Evolutionary conservation across 1,284 basidiomycete genomes (phyloP).

Genomic region (Neolentinus lepideus): DNA sequence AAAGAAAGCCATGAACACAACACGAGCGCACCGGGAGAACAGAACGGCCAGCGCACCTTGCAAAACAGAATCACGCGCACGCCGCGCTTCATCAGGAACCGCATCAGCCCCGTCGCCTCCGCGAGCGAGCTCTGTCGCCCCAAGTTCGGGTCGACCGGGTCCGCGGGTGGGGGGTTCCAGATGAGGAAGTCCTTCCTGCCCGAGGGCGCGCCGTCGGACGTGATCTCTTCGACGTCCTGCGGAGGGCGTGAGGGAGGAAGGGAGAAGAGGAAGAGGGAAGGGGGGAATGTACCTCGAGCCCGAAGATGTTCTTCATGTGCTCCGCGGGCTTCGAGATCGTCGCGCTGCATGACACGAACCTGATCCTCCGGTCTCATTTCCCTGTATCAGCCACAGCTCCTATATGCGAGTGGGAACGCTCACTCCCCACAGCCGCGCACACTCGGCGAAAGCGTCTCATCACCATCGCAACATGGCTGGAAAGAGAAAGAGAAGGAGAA

Average conservation of each 20-base stretch:
- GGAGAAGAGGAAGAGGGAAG: background rate
- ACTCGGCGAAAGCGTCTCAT: conserved; percentile 73
- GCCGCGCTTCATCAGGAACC: conserved; percentile 77
- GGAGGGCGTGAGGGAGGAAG: background rate
- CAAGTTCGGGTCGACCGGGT: conserved; percentile 47
- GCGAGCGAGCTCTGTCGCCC: conserved; percentile 58
- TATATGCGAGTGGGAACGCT: conserved; percentile 22
- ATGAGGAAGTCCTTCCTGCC: conserved; percentile 75
- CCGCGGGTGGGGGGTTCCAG: conserved; percentile 70
- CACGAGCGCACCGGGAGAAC: too few species aligned
- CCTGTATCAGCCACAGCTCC: conserved; percentile 1
- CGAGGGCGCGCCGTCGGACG: conserved; percentile 79
- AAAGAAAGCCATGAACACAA: background rate
- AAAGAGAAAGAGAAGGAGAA: too few species aligned
- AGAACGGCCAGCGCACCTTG: too few species aligned
- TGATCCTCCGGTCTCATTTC: conserved; percentile 44
- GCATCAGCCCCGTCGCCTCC: conserved; percentile 74
- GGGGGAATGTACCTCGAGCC: conserved; percentile 37
- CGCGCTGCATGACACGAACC: conserved; percentile 85
- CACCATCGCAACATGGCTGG: conserved; percentile 75
- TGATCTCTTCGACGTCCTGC: conserved; percentile 61
- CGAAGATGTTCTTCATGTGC: conserved; percentile 75
- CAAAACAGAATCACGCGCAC: conserved; percentile 84
- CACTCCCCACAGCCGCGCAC: conserved; percentile 82
- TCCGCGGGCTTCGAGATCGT: conserved; percentile 77